Conservation (phyloP, 148 eudicot genomes). For the Nepenthes gracilis region DNA sequence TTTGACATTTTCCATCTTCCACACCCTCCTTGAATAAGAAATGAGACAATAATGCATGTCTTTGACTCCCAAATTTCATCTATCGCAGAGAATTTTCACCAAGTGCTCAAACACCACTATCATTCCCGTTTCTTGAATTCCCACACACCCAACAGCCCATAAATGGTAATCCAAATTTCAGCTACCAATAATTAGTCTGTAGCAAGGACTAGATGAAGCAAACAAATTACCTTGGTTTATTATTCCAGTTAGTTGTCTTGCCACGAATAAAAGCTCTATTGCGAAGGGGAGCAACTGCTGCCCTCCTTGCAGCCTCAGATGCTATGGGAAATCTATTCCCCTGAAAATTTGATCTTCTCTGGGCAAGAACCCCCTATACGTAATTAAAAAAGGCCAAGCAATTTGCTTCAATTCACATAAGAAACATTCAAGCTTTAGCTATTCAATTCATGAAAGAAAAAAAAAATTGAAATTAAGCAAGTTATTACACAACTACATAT, state of each 20-base stretch:
- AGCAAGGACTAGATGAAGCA: background rate
- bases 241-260: slow-evolving; percentile 43
- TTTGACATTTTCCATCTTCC: no score
- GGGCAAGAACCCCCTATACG: slow-evolving; percentile 67
- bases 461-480: no score
- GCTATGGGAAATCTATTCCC: slow-evolving; percentile 59
- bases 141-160: no score
- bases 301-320: slow-evolving; percentile 64
- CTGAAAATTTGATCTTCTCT: slow-evolving; percentile 67
- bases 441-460: background rate
- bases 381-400: background rate
- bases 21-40: no score
- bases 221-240: slow-evolving; percentile 45
- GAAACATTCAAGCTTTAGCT: background rate
- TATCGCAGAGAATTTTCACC: background rate
- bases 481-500: no score
- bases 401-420: background rate
- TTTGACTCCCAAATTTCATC: background rate
- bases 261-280: slow-evolving; percentile 34
- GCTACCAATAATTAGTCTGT: background rate
- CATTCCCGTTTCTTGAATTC: no score
- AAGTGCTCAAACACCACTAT: background rate
- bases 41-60: no score
- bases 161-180: background rate
- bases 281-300: slow-evolving; percentile 44